phyloP scores from a whole-genome alignment of 2,329 filamentous ascomycete species.

The Talaromyces sp. region DNA sequence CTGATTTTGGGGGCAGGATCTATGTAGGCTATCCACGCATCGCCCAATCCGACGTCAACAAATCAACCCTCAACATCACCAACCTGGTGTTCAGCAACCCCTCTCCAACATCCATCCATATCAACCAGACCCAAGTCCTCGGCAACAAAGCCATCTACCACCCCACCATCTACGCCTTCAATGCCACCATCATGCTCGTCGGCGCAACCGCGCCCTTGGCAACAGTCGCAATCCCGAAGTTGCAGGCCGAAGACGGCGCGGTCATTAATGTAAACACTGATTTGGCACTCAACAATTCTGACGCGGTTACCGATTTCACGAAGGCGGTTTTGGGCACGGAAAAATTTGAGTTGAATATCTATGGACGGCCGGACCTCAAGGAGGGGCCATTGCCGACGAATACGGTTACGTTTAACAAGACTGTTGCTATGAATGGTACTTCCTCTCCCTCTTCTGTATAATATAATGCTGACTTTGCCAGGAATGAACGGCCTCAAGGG shows the following conservation, averaged over 20 bases:
- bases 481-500: conserved; percentile 58
- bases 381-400: conserved; percentile 51
- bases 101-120: conserved; percentile 47
- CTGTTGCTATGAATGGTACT: conserved; percentile 57
- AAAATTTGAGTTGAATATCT: conserved; percentile 50
- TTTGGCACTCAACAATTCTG: conserved; percentile 40
- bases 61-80: conserved; percentile 52
- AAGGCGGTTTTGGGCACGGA: conserved; percentile 51
- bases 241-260: conserved; percentile 46
- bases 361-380: conserved; percentile 54
- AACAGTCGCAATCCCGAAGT: conserved; percentile 46
- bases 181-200: conserved; percentile 51
- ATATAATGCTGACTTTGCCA: conserved; percentile 28
- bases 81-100: conserved; percentile 54
- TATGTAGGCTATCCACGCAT: conserved; percentile 61
- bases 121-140: conserved; percentile 51
- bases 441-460: neutral
- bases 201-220: conserved; percentile 44
- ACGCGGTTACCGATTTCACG: conserved; percentile 52
- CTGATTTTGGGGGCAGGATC: conserved; percentile 40
- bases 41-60: conserved; percentile 55
- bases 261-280: conserved; percentile 46
- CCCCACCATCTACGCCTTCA: conserved; percentile 56
- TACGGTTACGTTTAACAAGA: conserved; percentile 56
- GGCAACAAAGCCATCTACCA: conserved; percentile 52